These are phyloP conservation scores for Amphibolis antarctica DNA, from an alignment of 106 monocot genomes.

Conservation along the genomic window DNA sequence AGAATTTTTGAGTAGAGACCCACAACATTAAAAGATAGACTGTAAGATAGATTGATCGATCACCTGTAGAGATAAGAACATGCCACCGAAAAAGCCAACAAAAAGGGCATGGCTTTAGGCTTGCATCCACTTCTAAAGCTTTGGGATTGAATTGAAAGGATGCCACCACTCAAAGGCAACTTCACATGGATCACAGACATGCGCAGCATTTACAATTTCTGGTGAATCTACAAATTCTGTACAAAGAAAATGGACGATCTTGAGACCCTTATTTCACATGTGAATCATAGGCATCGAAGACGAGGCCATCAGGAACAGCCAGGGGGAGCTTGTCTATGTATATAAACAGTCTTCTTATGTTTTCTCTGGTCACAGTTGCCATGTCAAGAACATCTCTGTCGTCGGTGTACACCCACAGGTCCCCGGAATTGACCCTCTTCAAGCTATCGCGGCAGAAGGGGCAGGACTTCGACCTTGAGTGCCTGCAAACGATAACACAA, in stretches of 20 bases:
- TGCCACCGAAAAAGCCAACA: too few species aligned
- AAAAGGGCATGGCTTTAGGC: too few species aligned
- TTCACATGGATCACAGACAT: neutral
- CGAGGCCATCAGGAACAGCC: constrained; percentile 45
- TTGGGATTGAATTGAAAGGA: too few species aligned
- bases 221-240: neutral
- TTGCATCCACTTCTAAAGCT: too few species aligned
- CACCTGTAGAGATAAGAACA: too few species aligned
- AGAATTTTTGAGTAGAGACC: too few species aligned
- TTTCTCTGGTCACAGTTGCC: constrained; percentile 55
- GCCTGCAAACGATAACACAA: constrained; percentile 30
- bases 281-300: constrained; percentile 61
- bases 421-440: constrained; percentile 57
- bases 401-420: constrained; percentile 73
- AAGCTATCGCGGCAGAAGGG: constrained; percentile 92
- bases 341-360: constrained; percentile 68
- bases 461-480: constrained; percentile 73
- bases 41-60: too few species aligned
- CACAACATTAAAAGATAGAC: too few species aligned
- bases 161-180: too few species aligned
- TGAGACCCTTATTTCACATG: constrained; percentile 3
- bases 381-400: constrained; percentile 58
- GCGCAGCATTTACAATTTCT: too few species aligned
- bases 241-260: neutral
- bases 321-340: constrained; percentile 88